A percentile compares a stretch with the other conserved stretches of the same genome.
phyloP scores from a whole-genome alignment of 1,284 basidiomycete genomes.

The Ceratobasidium sp. region DNA sequence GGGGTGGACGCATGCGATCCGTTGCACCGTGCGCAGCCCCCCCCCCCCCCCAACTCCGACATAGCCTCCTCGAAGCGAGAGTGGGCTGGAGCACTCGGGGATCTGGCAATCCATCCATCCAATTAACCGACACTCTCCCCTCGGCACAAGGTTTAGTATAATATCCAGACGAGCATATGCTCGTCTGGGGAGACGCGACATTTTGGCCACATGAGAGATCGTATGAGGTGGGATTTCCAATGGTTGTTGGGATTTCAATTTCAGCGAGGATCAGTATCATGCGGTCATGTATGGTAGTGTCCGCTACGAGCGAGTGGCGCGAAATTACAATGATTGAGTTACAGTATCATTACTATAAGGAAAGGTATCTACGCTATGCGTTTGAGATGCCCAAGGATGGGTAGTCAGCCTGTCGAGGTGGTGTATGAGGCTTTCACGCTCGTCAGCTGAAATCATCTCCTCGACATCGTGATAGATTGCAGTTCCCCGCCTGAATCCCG shows the following conservation, averaged over 20 bases:
- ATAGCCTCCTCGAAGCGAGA: conserved; percentile 5
- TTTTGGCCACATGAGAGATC: conserved; percentile 26
- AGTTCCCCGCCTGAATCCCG: background rate
- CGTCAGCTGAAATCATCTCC: background rate
- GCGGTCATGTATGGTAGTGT: background rate
- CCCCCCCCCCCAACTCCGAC: conserved; percentile 9
- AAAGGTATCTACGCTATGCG: background rate
- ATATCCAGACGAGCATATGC: background rate
- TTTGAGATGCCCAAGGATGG: background rate
- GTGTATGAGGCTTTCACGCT: background rate
- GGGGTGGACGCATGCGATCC: background rate
- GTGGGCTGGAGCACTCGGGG: conserved; percentile 13
- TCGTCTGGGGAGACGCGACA: conserved; percentile 20
- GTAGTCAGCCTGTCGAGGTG: background rate
- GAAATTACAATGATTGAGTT: conserved; percentile 31
- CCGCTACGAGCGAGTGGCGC: conserved; percentile 26
- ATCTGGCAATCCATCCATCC: background rate
- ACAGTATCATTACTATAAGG: background rate
- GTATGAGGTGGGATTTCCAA: conserved; percentile 16
- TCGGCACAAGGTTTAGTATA: background rate
- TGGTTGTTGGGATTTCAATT: conserved; percentile 32
- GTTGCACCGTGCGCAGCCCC: background rate
- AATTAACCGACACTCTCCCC: background rate
- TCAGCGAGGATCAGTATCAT: conserved; percentile 27
- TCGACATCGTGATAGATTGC: conserved; percentile 11